Base-by-base conservation (phyloP, 169 alveolate genomes). In the Plasmodium ovale region DNA sequence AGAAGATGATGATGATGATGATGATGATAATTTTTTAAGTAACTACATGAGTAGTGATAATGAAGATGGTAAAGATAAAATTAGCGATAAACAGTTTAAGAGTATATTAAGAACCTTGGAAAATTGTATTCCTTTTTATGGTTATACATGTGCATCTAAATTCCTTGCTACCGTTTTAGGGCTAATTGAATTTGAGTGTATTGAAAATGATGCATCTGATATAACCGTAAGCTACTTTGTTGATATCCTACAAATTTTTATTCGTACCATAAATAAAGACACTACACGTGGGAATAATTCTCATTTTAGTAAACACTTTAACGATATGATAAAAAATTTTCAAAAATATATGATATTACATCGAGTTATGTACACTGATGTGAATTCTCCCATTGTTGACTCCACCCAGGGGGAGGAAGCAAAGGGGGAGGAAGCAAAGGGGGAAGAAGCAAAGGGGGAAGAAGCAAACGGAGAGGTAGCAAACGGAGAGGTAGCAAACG, bases 71-170 rank as follows among this genome's bases (percentile, higher is more conserved):
- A n/a, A n/a, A n/a, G n/a, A n/a, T n/a, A n/a, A n/a, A n/a, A 33
- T 74, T 16, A 74, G 60, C 47, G 88, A 74, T 19, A 51, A 74
- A 23, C 59, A 74, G 39, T 60, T 74, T 3, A 49, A 60, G 62
- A 74, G 37, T 14, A 74, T 74, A 5, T 23, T 39, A 33, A 33
- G n/a, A 19, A 62, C 88, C 0, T 53, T 74, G n/a, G 74, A 59
- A n/a, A 37, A 60, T n/a, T 74, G 88, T 47, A 35, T 65, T 2
- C 88, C 88, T 7, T 74, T 23, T 35, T 74, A 74, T 62, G 88
- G 88, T 23, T 42, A 58, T 29, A 37, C 27, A 10, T 60, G 77
- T 16, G 23, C 68, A 5, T 74, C 88, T 29, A 53, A 23, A 37
- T 74, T 60, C 53, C 39, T 74, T 35, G 9, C 88, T 5, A 74